These are phyloP conservation scores for Pisolithus marmoratus DNA, from an alignment of 768 basidiomycete genomes.

Conservation along the genomic window DNA sequence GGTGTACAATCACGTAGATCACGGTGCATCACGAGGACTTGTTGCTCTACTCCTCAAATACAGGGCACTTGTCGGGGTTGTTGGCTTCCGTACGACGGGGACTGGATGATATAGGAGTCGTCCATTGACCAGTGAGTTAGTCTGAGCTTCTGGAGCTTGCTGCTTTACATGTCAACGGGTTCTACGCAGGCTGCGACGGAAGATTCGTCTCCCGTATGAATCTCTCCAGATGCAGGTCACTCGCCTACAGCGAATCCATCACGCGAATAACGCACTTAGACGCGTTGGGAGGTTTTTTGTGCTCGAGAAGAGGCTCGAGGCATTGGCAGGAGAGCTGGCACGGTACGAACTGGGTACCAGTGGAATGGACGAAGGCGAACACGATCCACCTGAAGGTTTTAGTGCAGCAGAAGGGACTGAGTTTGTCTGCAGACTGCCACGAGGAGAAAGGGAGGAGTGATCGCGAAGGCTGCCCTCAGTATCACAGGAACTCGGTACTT, in stretches of 20 bases:
- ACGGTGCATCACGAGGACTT: slow-evolving; percentile 78
- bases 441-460: slow-evolving; percentile 81
- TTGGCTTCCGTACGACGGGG: slow-evolving; percentile 62
- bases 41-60: slow-evolving; percentile 73
- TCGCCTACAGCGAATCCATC: slow-evolving; percentile 72
- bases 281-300: slow-evolving; percentile 81
- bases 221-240: slow-evolving; percentile 65
- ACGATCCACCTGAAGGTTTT: background rate
- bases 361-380: background rate
- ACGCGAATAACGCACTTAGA: slow-evolving; percentile 79
- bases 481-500: slow-evolving; percentile 81
- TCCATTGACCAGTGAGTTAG: slow-evolving; percentile 68
- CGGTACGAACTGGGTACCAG: slow-evolving; percentile 1
- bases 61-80: slow-evolving; percentile 65
- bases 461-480: slow-evolving; percentile 92
- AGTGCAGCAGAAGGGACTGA: background rate
- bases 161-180: background rate
- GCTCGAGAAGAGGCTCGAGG: slow-evolving; percentile 74
- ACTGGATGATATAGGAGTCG: slow-evolving; percentile 63
- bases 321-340: slow-evolving; percentile 73
- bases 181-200: slow-evolving; percentile 62
- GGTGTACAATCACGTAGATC: slow-evolving; percentile 43
- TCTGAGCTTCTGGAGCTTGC: background rate
- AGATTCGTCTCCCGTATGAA: slow-evolving; percentile 82
- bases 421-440: slow-evolving; percentile 37